A percentile compares a stretch with the other conserved stretches of the same genome.
These are phyloP conservation scores for Nyssa sinensis DNA, from an alignment of 148 eudicot genomes.

Conservation along the genomic window DNA sequence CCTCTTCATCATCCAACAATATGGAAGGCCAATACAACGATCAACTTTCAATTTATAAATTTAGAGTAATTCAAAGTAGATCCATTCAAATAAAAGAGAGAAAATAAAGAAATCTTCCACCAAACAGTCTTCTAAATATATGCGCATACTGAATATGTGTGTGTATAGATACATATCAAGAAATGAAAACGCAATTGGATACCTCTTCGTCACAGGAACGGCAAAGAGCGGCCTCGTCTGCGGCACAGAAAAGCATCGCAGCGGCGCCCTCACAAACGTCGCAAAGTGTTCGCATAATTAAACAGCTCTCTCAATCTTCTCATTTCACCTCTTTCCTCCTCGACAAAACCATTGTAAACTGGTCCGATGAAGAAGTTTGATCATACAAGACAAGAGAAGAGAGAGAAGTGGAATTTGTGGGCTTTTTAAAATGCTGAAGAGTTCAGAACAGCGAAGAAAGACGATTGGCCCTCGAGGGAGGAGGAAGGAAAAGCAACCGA, in stretches of 20 bases:
- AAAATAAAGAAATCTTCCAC: neutral
- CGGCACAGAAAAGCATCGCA: constrained; percentile 88
- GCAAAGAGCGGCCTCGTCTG: constrained; percentile 98
- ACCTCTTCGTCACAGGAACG: constrained; percentile 93
- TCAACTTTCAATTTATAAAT: neutral
- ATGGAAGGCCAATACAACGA: neutral
- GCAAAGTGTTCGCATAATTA: constrained; percentile 78
- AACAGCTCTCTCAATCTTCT: neutral
- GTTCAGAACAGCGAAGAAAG: neutral
- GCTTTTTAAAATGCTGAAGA: constrained; percentile 11
- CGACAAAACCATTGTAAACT: neutral
- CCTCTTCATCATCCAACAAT: neutral
- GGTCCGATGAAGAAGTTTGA: neutral
- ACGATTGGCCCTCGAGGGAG: neutral
- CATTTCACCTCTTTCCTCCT: neutral
- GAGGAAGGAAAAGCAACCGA: neutral
- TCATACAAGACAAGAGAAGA: neutral
- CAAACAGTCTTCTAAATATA: neutral
- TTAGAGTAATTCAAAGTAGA: neutral
- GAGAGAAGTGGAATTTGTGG: neutral
- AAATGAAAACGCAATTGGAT: neutral
- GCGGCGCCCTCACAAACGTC: constrained; percentile 95
- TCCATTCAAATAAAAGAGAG: neutral
- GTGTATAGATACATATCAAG: neutral
- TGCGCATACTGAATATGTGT: neutral